phyloP scores from a whole-genome alignment of 805 yeast genomes.

The Pichia thaimueangensis region DNA sequence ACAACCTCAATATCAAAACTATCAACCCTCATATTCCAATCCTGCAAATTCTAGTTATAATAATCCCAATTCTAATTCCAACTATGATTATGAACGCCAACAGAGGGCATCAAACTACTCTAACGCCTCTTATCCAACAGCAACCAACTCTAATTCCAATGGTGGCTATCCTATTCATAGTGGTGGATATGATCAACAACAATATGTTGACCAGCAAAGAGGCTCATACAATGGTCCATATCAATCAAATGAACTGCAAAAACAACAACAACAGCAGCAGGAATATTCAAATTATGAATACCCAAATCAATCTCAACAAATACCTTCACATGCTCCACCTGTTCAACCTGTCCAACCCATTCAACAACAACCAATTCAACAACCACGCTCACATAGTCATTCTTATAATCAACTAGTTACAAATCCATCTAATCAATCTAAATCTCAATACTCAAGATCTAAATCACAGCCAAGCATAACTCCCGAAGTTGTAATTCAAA shows the following conservation, averaged over 20 bases:
- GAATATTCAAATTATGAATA: background rate
- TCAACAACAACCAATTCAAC: background rate
- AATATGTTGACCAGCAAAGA: slow-evolving; percentile 3
- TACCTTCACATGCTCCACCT: background rate
- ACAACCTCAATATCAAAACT: slow-evolving; percentile 1
- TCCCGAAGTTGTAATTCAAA: background rate
- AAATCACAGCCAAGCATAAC: too few relatives aligned
- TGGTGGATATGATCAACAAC: background rate
- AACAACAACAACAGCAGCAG: background rate
- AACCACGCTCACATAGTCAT: background rate
- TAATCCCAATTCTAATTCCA: slow-evolving; percentile 4
- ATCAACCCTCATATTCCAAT: slow-evolving; percentile 5
- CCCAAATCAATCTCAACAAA: background rate
- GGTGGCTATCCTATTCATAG: slow-evolving; percentile 5
- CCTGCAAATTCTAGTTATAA: slow-evolving; percentile 6
- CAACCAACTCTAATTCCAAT: background rate
- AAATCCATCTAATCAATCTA: background rate
- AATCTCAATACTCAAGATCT: slow-evolving; percentile 1
- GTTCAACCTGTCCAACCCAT: background rate
- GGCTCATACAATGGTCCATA: slow-evolving; percentile 1
- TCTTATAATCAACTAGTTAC: background rate
- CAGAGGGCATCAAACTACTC: background rate
- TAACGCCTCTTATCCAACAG: background rate
- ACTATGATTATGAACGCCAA: background rate
- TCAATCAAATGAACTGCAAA: slow-evolving; percentile 1